Percentiles rank a stretch among this genome's conserved stretches.
phyloP scores from a whole-genome alignment of 2,329 filamentous ascomycete genomes.

The Fusarium mexicanum region DNA sequence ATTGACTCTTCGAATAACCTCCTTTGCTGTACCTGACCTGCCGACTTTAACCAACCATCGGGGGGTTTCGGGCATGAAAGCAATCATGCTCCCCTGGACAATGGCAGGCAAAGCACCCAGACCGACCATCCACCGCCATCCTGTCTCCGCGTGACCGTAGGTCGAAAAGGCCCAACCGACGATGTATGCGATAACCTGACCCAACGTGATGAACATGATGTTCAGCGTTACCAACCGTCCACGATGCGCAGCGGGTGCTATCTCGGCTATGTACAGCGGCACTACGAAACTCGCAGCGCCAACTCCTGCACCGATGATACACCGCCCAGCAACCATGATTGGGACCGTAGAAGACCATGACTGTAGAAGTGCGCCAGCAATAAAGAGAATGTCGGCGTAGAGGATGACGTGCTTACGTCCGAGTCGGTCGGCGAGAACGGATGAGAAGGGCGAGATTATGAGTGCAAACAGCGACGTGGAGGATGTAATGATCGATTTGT shows the following conservation, averaged over 20 bases:
- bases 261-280: constrained; percentile 88
- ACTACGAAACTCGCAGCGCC: constrained; percentile 84
- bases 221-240: constrained; percentile 85
- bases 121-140: constrained; percentile 94
- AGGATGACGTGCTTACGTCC: constrained; percentile 72
- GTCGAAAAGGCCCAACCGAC: constrained; percentile 80
- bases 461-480: constrained; percentile 74
- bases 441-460: constrained; percentile 70
- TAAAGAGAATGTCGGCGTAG: constrained; percentile 72
- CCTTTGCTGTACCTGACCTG: constrained; percentile 67
- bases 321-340: constrained; percentile 73
- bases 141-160: constrained; percentile 60
- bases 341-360: constrained; percentile 66
- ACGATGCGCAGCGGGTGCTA: constrained; percentile 79
- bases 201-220: constrained; percentile 84
- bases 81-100: constrained; percentile 74
- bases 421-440: constrained; percentile 68
- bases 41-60: constrained; percentile 83
- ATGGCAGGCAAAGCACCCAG: constrained; percentile 81
- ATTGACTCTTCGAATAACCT: constrained; percentile 73
- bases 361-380: constrained; percentile 73
- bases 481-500: constrained; percentile 78
- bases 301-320: constrained; percentile 76
- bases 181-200: constrained; percentile 89
- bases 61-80: constrained; percentile 86